Evolutionary conservation across 2,329 filamentous ascomycete species (phyloP), one percentile per base, ranked within the genome.

Genomic region (Bipolaris bicolor): DNA sequence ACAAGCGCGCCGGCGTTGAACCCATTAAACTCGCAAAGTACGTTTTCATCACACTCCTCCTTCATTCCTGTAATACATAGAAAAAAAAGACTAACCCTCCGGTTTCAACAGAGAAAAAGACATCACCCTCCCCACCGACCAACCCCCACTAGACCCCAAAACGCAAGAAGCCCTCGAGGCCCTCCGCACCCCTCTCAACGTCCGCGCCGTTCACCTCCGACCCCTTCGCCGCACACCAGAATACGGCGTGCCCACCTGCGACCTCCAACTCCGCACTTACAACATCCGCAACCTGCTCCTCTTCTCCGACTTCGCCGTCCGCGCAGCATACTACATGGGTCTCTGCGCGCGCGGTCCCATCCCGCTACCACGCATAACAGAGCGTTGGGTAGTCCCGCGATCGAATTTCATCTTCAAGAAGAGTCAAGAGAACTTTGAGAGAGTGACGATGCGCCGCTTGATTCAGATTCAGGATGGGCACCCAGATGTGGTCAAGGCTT

Each of bases 321-420:
- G 95, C 64, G 93, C 93, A 3, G 95, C 95, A 54, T 99, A 98
- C 80, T 99, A 94, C 79, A 86, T 97, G 40, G 87, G 90, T 16
- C 87, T 99, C 1, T 90, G 92, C 9, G 92, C 92, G 2, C 90
- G 86, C 45, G 95, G 95, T 0, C 93, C 95, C 5, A 83, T 95
- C 5, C 92, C 94, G 10, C 82, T 99, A 16, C 95, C 95, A 1
- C 87, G 89, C 56, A 92, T 94, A 63, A 90, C 86, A 15, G 91
- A 99, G 81, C 87, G 93, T 69, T 99, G 95, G 95, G 98, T 95
- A 0, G 92, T 98, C 1, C 92, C 92, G 9, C 86, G 87, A 70
- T 87, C 87, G 71, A 90, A 91, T 76, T 99, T 99, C 81, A 91
- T 97, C 65, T 91, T 92, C 82, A 99, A 98, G 81, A 99, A 99